Evolutionary conservation across 257 asterid species (phyloP), one percentile per base, ranked within the genome.

Genomic region (Lithospermum erythrorhizon): DNA sequence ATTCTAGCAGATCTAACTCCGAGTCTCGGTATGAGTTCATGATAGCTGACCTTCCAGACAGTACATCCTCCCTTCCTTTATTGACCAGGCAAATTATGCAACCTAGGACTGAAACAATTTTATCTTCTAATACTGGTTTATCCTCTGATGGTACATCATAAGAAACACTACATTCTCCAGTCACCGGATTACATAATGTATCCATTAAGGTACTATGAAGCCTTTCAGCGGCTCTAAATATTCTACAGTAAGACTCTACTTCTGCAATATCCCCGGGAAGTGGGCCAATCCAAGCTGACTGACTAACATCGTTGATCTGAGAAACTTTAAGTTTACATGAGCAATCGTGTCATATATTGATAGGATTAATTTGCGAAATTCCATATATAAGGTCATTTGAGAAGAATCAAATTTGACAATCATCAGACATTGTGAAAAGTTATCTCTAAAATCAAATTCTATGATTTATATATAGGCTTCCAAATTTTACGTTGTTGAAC

Each of bases 231-330:
- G 94, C 96, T 63, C 98, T 78, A 69, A 93, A 84, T 72, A 93
- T 89, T 78, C 98, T 79, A 66, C 98, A 93, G 61, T 88, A 93
- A 65, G 98, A 96, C 79, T 93, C 98, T 9, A 93, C 90, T 81
- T 93, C 98, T 18, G 98, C 93, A 23, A 93, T 84, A 68, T 93
- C 95, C 41, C 98, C 98, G 13, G 98, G 98, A 30, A 93, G 87
- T 30, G 98, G 98, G 53, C 98, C 98, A 65, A 83, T 79, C 89
- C 80, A 78, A 53, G 84, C 94, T 65, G 72, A 59, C 72, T 79
- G 82, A 9, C 86, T 73, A 55, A 82, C 72, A 57, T 78, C 94
- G 22, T 73, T 74, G 55, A 82, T 48, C 75, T 79, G 75, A 60
- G 27, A 68, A 73, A 78, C 71, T 84, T 81, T 73, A 75, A 73